Evolutionary conservation across 169 alveolate genomes (phyloP).

Genomic region (Neospora caninum): DNA sequence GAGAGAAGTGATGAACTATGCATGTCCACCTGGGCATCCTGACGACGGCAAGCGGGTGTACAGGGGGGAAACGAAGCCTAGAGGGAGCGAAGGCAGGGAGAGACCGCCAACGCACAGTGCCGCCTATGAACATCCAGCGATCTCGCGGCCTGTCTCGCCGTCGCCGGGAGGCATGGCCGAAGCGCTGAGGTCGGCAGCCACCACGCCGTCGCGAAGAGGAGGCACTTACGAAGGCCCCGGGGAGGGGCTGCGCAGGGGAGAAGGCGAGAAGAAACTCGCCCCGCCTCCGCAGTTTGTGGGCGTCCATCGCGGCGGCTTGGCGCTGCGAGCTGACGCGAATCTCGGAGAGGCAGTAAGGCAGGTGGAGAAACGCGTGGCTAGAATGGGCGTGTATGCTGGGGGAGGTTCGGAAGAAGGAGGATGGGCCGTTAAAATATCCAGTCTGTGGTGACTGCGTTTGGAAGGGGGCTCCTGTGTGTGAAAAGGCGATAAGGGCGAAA

Average conservation of each 20-base stretch:
- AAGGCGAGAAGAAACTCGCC: neutral
- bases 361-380: too few species aligned
- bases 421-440: too few species aligned
- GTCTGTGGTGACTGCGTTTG: too few species aligned
- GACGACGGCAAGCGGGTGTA: neutral
- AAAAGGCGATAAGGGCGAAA: too few species aligned
- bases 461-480: too few species aligned
- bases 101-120: neutral
- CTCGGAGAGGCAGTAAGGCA: conserved; percentile 15
- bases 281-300: conserved; percentile 25
- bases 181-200: neutral
- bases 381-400: too few species aligned
- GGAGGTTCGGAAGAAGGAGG: too few species aligned
- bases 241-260: neutral
- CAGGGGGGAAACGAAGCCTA: neutral
- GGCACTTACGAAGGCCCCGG: neutral
- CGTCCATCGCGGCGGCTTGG: conserved; percentile 18
- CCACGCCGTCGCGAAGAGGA: neutral
- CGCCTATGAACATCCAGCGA: neutral
- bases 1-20: neutral
- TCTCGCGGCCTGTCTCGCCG: neutral
- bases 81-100: neutral
- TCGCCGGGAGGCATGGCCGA: neutral
- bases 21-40: neutral
- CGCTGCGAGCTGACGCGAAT: neutral